Evolutionary conservation across 345 rosid genomes (phyloP), one percentile per base, ranked within the genome.

Genomic region (Murraya koenigii): DNA sequence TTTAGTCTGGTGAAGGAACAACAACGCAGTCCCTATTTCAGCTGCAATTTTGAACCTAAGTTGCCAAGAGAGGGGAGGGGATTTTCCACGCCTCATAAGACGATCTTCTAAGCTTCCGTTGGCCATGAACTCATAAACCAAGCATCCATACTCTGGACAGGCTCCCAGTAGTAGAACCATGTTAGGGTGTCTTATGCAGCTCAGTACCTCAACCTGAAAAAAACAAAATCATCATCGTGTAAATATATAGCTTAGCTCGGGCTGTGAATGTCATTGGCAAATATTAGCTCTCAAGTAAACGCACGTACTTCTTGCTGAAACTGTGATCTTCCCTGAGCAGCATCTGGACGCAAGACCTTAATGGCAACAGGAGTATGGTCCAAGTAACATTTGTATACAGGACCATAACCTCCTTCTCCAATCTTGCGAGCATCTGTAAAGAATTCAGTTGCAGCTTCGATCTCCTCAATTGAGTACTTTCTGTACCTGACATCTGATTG

Each of bases 401-500:
- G 99, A 10, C 99, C 99, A 79, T 94, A 95, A 36, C 98, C 93
- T 2, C 99, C 99, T 88, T 90, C 98, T 28, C 99, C 99, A 20
- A 95, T 92, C 87, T 91, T 93, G 78, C 84, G 86, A 13, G 84
- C 70, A 3, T 85, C 84, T 13, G 88, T 44, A 58, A 95, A 95
- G 85, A 52, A 90, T 15, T 95, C 89, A 0, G 98, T 94, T 78
- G 98, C 97, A 39, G 87, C 82, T 82, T 95, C 97, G 23, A 95
- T 94, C 80, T 92, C 97, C 74, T 95, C 94, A 15, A 95, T 94
- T 3, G 87, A 22, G 80, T 95, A 95, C 82, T 82, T 95, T 75
- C 97, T 89, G 81, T 95, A 95, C 76, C 97, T 82, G 64, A 81
- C 64, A 74, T 91, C 91, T 14, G 93, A 62, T 1, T 85, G n/a